These are phyloP conservation scores for Dryas drummondii DNA, from an alignment of 306 rosid species.

Conservation along the genomic window DNA sequence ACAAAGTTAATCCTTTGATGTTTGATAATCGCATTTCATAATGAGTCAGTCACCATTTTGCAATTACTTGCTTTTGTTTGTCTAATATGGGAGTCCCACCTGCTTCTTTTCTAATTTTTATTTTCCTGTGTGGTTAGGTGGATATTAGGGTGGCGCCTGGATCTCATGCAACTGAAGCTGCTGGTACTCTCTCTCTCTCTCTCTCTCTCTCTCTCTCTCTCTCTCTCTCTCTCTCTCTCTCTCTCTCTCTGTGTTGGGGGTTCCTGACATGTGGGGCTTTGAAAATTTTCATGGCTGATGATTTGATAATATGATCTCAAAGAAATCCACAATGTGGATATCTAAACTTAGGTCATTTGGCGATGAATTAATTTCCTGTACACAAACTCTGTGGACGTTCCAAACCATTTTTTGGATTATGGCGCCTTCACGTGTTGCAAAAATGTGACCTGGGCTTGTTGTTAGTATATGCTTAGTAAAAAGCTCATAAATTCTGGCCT, in stretches of 20 bases:
- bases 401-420: not conserved
- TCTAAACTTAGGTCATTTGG: not conserved
- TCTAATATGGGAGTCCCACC: not conserved
- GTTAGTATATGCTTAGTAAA: not conserved
- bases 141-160: slow-evolving; percentile 95
- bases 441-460: not conserved
- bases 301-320: not conserved
- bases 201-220: slow-evolving; percentile 4
- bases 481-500: not conserved
- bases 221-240: slow-evolving; percentile 1
- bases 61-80: not conserved
- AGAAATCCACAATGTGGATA: not conserved
- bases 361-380: not conserved
- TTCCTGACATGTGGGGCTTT: not conserved
- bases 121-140: slow-evolving; percentile 48
- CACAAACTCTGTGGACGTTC: not conserved
- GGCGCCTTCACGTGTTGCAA: not conserved
- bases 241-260: not conserved
- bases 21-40: not conserved
- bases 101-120: slow-evolving; percentile 13
- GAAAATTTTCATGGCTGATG: not conserved
- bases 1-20: too few relatives aligned
- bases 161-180: slow-evolving; percentile 89
- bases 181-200: slow-evolving; percentile 46
- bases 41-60: not conserved